Evolutionary conservation across 768 basidiomycete genomes (phyloP).

Genomic region (Russula compacta): DNA sequence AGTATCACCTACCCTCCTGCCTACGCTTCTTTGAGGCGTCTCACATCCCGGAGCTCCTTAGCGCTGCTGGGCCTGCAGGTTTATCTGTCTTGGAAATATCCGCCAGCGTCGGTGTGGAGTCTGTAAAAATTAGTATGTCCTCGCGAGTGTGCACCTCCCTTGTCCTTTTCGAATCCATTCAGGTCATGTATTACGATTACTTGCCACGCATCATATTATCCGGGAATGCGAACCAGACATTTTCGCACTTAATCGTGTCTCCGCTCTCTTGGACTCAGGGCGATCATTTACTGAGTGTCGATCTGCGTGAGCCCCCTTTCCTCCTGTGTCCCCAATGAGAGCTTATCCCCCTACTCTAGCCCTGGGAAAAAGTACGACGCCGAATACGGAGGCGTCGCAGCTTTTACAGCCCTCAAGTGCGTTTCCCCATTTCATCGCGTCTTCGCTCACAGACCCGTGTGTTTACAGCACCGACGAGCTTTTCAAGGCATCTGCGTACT

Average conservation of each 20-base stretch:
- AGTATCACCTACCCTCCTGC: slow-evolving; percentile 72
- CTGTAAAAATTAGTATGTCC: slow-evolving; percentile 43
- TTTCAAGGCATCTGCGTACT: slow-evolving; percentile 64
- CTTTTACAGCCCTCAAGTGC: slow-evolving; percentile 62
- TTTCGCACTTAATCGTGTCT: slow-evolving; percentile 64
- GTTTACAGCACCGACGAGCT: slow-evolving; percentile 59
- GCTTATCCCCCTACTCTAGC: slow-evolving; percentile 26
- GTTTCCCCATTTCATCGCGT: slow-evolving; percentile 20
- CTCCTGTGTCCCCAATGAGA: background rate
- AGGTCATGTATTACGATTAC: slow-evolving; percentile 68
- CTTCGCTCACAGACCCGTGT: background rate
- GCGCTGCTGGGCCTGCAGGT: slow-evolving; percentile 48
- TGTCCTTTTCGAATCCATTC: background rate
- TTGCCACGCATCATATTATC: slow-evolving; percentile 72
- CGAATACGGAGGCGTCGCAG: slow-evolving; percentile 55
- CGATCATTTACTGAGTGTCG: slow-evolving; percentile 43
- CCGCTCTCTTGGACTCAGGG: slow-evolving; percentile 60
- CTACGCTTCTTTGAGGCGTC: slow-evolving; percentile 65
- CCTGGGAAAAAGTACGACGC: slow-evolving; percentile 53
- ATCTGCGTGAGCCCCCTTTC: slow-evolving; percentile 32
- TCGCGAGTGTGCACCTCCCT: background rate
- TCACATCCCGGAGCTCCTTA: slow-evolving; percentile 60
- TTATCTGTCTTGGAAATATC: slow-evolving; percentile 39
- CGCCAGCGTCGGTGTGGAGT: slow-evolving; percentile 32
- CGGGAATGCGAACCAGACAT: slow-evolving; percentile 61